A percentile compares a stretch with the other conserved stretches of the same genome.
Evolutionary conservation across 495 filamentous ascomycete species (phyloP).

Genomic region (Penicillium desertorum): DNA sequence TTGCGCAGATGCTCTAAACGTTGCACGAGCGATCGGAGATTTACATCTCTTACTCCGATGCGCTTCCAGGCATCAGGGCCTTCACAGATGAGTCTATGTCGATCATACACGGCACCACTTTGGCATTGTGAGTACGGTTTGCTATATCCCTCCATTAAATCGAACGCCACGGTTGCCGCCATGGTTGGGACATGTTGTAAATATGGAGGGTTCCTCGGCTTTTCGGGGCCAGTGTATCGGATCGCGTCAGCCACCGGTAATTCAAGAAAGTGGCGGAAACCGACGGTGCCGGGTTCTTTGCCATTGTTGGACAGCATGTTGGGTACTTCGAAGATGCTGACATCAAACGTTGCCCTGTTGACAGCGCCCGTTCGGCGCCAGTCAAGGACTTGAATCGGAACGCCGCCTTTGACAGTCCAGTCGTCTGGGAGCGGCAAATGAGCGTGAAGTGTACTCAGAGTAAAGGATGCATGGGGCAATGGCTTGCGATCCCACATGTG

Average conservation of each 20-base stretch:
- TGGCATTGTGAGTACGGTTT: slow-evolving; percentile 37
- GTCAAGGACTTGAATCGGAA: slow-evolving; percentile 27
- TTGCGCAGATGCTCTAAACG: slow-evolving; percentile 45
- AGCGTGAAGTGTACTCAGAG: slow-evolving; percentile 46
- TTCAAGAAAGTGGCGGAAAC: slow-evolving; percentile 73
- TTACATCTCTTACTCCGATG: slow-evolving; percentile 45
- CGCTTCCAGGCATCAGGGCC: slow-evolving; percentile 42
- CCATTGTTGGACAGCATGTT: slow-evolving; percentile 74
- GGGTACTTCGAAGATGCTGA: slow-evolving; percentile 59
- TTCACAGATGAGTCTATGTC: slow-evolving; percentile 35
- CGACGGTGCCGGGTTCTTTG: slow-evolving; percentile 69
- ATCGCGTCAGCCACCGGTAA: slow-evolving; percentile 62
- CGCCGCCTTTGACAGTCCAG: slow-evolving; percentile 36
- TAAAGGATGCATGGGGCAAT: slow-evolving; percentile 48
- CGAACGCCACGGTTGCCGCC: slow-evolving; percentile 35
- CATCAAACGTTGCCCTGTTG: slow-evolving; percentile 56
- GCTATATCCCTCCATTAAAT: slow-evolving; percentile 39
- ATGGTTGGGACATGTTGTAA: slow-evolving; percentile 35
- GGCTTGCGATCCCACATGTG: slow-evolving; percentile 59
- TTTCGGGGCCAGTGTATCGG: slow-evolving; percentile 37
- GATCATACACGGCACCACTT: slow-evolving; percentile 37
- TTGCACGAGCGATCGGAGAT: slow-evolving; percentile 36
- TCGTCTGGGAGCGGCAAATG: slow-evolving; percentile 45
- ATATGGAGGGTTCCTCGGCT: slow-evolving; percentile 28
- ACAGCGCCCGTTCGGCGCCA: slow-evolving; percentile 29